Base-by-base conservation (phyloP, 2,329 filamentous ascomycete genomes). In the Metarhizium humberi region DNA sequence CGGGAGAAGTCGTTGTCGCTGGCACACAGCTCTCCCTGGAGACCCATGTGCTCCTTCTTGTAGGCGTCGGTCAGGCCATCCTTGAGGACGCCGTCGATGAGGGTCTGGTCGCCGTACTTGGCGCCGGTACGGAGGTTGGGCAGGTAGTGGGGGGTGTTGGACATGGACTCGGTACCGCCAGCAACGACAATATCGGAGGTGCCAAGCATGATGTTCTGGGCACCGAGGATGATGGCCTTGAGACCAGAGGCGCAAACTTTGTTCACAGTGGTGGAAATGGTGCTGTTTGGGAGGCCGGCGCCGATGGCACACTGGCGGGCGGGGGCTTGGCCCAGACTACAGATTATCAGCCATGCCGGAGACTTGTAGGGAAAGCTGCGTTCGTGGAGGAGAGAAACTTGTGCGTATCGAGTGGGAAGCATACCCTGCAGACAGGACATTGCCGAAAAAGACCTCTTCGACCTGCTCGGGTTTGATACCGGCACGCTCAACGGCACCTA, bases 141-240 rank as follows among this genome's bases (percentile, higher is more conserved):
- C 53, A 96, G 87, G 78, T 99, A 99, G 78, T 99, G 92, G 52
- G 94, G 94, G 54, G 87, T 81, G 78, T 97, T 97, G 69, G 92
- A 96, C 94, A 99, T 99, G 78, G 91, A 96, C 79, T 99, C 94
- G 63, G 92, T 85, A 64, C 94, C 94, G 68, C 92, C 94, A 61
- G 92, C 94, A 57, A 99, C 90, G 61, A 99, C 85, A 62, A 96
- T 86, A 64, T 90, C 86, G 61, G 92, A 92, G 70, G 90, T 96
- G 63, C 94, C 92, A 54, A 92, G 95, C 72, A 97, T 91, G 77
- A 99, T 99, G 66, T 92, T 96, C 75, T 97, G 94, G 52, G 92
- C 90, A 63, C 88, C 94, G 58, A 99, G 81, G 62, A 96, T 90
- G 69, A 99, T 87, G 63, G 94, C 90, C 80, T 99, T 99, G 70